phyloP scores from a whole-genome alignment of 2,329 filamentous ascomycete genomes.

The Alternaria gansuensis region DNA sequence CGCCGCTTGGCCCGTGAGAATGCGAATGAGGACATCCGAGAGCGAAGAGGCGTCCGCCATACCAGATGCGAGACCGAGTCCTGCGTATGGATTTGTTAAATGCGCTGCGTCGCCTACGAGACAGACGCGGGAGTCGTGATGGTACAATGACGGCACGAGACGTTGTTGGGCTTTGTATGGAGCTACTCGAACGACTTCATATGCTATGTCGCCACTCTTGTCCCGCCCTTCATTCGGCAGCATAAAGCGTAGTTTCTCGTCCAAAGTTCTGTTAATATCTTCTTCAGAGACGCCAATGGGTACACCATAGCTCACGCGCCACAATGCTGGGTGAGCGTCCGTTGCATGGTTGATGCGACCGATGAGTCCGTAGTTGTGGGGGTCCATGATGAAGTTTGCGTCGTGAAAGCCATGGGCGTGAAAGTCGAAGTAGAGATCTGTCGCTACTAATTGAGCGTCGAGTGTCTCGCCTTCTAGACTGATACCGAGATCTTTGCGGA shows the following conservation, averaged over 20 bases:
- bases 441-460: slow-evolving; percentile 52
- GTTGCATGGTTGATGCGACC: slow-evolving; percentile 43
- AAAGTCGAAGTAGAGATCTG: slow-evolving; percentile 52
- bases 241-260: slow-evolving; percentile 44
- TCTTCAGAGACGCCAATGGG: slow-evolving; percentile 39
- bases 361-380: slow-evolving; percentile 51
- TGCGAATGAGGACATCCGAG: slow-evolving; percentile 37
- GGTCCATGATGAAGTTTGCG: slow-evolving; percentile 55
- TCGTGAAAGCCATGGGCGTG: slow-evolving; percentile 51
- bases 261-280: slow-evolving; percentile 41
- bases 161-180: slow-evolving; percentile 56
- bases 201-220: slow-evolving; percentile 29
- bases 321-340: slow-evolving; percentile 38
- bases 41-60: slow-evolving; percentile 49
- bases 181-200: slow-evolving; percentile 49
- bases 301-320: slow-evolving; percentile 56
- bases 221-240: slow-evolving; percentile 39
- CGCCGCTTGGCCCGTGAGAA: slow-evolving; percentile 29
- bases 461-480: slow-evolving; percentile 48
- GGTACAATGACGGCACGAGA: slow-evolving; percentile 43
- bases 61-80: slow-evolving; percentile 48
- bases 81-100: slow-evolving; percentile 52
- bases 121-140: slow-evolving; percentile 34
- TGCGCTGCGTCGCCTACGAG: slow-evolving; percentile 55
- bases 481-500: slow-evolving; percentile 34